These are phyloP conservation scores for Phlebiopsis flavidoalba DNA, from an alignment of 768 basidiomycete species.

Conservation along the genomic window DNA sequence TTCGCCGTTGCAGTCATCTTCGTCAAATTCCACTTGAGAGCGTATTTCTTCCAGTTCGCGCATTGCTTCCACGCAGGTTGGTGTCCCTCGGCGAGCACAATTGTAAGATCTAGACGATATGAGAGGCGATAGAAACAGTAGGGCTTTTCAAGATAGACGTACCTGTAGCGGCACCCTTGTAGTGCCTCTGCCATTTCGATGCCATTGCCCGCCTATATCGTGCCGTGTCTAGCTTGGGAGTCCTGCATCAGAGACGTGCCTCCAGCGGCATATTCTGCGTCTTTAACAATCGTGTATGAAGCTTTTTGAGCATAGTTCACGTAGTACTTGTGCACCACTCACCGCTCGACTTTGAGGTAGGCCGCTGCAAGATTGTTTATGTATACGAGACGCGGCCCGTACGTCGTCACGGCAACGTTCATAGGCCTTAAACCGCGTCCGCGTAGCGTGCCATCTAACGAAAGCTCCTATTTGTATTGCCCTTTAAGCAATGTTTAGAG, in stretches of 20 bases:
- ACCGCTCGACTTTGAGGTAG: constrained; percentile 35
- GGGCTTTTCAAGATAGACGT: background rate
- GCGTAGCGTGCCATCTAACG: constrained; percentile 29
- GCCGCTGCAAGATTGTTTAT: constrained; percentile 39
- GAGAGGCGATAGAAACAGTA: background rate
- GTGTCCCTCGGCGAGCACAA: constrained; percentile 25
- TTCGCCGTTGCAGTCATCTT: background rate
- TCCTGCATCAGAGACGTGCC: constrained; percentile 24
- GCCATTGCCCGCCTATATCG: constrained; percentile 32
- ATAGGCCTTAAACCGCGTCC: constrained; percentile 37
- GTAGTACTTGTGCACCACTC: background rate
- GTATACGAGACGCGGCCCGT: constrained; percentile 33
- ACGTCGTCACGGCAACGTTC: constrained; percentile 31
- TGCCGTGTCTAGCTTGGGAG: constrained; percentile 28
- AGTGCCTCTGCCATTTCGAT: constrained; percentile 22
- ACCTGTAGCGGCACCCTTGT: constrained; percentile 22
- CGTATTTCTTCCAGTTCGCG: constrained; percentile 15
- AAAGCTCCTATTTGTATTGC: constrained; percentile 41
- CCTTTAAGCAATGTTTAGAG: constrained; percentile 23
- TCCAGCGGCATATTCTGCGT: constrained; percentile 27
- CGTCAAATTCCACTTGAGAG: background rate
- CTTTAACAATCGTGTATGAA: constrained; percentile 21
- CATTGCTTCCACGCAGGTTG: constrained; percentile 16
- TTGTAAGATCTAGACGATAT: constrained; percentile 23
- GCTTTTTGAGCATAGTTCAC: background rate